Evolutionary conservation across 306 rosid species (phyloP).

Genomic region (Fagus sylvatica): DNA sequence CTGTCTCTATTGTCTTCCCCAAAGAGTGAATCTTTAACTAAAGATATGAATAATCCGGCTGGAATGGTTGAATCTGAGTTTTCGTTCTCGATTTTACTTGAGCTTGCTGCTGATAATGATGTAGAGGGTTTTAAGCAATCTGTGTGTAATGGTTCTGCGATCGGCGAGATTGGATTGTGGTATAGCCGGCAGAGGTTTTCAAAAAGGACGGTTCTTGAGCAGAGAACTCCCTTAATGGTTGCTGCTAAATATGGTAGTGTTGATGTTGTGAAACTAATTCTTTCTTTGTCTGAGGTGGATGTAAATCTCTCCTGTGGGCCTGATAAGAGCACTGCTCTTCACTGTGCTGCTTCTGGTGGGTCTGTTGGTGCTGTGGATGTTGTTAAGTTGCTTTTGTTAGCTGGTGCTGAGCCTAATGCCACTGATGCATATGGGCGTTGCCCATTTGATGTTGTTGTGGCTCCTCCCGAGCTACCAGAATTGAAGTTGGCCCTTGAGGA

Average conservation of each 20-base stretch:
- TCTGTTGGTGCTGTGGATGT: constrained; percentile 55
- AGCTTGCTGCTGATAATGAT: constrained; percentile 83
- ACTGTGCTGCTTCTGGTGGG: constrained; percentile 90
- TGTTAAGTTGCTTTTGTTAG: constrained; percentile 63
- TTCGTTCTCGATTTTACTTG: constrained; percentile 63
- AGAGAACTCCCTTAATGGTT: constrained; percentile 85
- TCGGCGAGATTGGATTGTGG: constrained; percentile 70
- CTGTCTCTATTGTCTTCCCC: constrained; percentile 36
- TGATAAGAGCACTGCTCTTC: constrained; percentile 81
- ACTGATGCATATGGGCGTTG: constrained; percentile 61
- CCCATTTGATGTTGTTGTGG: constrained; percentile 68
- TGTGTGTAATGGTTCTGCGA: constrained; percentile 43
- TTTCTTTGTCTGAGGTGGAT: constrained; percentile 48
- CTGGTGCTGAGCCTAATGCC: constrained; percentile 61
- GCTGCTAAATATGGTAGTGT: constrained; percentile 84
- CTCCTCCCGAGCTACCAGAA: constrained; percentile 52
- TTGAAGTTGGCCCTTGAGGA: constrained; percentile 48
- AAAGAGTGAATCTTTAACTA: constrained; percentile 38
- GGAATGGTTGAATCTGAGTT: constrained; percentile 42
- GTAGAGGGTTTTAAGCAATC: constrained; percentile 55
- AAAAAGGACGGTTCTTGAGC: constrained; percentile 64
- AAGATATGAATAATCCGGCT: constrained; percentile 60
- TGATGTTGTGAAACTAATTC: constrained; percentile 64
- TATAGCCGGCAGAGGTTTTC: constrained; percentile 65
- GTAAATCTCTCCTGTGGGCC: constrained; percentile 64